A percentile compares a stretch with the other conserved stretches of the same genome.
Evolutionary conservation across 164 flowering plant species (phyloP).

Genomic region (Kingdonia uniflora): DNA sequence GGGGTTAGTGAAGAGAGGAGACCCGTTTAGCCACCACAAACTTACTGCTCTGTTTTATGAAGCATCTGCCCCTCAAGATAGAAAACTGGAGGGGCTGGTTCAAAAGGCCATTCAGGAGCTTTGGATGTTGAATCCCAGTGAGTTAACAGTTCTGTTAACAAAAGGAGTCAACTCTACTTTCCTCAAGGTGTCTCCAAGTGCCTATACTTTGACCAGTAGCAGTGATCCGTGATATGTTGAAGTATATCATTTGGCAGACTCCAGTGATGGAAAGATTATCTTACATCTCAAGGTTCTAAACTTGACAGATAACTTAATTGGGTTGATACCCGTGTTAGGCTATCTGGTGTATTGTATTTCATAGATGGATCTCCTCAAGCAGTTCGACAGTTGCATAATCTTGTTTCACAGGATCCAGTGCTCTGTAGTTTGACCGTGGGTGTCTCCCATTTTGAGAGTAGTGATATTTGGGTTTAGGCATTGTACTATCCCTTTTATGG

Average conservation of each 20-base stretch:
- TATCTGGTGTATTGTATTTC: conserved; percentile 79
- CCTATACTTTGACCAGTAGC: conserved; percentile 83
- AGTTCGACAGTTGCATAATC: conserved; percentile 87
- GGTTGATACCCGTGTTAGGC: conserved; percentile 88
- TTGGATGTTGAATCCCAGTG: too few species aligned
- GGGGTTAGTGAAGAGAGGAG: conserved; percentile 86
- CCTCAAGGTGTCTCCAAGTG: too few species aligned
- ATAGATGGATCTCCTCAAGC: conserved; percentile 99
- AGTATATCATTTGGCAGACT: conserved; percentile 92
- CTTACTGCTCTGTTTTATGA: conserved; percentile 93
- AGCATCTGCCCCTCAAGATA: conserved; percentile 91
- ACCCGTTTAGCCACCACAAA: conserved; percentile 97
- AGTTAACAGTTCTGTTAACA: too few species aligned
- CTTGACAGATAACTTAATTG: conserved; percentile 93
- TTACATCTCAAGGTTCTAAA: conserved; percentile 93
- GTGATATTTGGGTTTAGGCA: conserved; percentile 96
- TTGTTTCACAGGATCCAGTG: conserved; percentile 98
- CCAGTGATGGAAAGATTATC: conserved; percentile 83
- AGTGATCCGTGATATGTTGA: conserved; percentile 96
- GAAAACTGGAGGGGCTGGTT: too few species aligned
- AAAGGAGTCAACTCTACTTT: too few species aligned
- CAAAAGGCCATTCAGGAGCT: too few species aligned
- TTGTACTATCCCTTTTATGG: conserved; percentile 89
- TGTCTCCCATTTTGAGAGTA: conserved; percentile 87
- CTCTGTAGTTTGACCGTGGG: conserved; percentile 90